Evolutionary conservation across 2,329 filamentous ascomycete species (phyloP), one percentile per base, ranked within the genome.

Genomic region (Tolypocladium sp.): DNA sequence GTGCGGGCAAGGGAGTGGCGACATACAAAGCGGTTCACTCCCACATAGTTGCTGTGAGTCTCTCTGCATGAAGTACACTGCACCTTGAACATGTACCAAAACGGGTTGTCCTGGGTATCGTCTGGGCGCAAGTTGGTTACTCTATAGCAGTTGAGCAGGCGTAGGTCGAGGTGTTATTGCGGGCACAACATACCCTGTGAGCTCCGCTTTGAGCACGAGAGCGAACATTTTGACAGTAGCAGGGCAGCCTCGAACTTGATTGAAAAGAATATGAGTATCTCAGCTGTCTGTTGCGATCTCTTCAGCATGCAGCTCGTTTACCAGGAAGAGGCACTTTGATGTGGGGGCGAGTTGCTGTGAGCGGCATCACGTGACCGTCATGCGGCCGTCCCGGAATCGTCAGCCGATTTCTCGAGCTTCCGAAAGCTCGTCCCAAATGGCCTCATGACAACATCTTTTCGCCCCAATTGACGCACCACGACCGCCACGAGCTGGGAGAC

Each of bases 21-120:
- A 77, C 88, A 63, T 79, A 96, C 92, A 79, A 95, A 96, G 63
- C 93, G 89, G 76, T 84, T 96, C 63, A 97, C 84, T 59, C 87
- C 88, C 57, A 99, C 85, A 77, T 84, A 87, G 67, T 97, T 99
- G 13, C 89, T 83, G 72, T 99, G 92, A 2, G 82, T 87, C 74
- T 99, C 94, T 61, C 92, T 87, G 75, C 94, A 99, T 58, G 92
- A 96, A n/a, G 91, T 97, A 77, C 94, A 99, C 79, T 97, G 91
- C 41, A 99, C 93, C 71, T 90, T 94, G 84, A 99, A 97, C 56
- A 91, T 97, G 78, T 96, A 99, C 82, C 89, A 96, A 78, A 97
- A 99, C 4, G 92, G 91, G 60, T 82, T 84, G 22, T 90, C 90
- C 66, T 87, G 79, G 8, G 87, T 91, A 73, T 99, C 94, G 65